These are phyloP conservation scores for Nemophila menziesii DNA, from an alignment of 257 asterid genomes.

Conservation along the genomic window DNA sequence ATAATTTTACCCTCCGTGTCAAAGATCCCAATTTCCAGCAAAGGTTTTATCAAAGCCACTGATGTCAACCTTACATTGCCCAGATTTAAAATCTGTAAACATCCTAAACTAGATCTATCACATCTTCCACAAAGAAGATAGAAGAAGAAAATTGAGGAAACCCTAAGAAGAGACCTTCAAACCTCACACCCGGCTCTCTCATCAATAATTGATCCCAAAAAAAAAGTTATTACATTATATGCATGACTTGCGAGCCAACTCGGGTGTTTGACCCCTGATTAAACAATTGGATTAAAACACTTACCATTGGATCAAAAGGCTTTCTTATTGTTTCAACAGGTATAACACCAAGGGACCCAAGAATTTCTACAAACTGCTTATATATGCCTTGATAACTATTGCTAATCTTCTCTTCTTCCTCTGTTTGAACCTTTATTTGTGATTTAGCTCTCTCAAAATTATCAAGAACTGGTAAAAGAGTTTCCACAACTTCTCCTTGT, in stretches of 20 bases:
- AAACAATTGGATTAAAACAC: slow-evolving; percentile 8
- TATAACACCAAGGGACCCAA: slow-evolving; percentile 55
- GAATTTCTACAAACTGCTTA: slow-evolving; percentile 70
- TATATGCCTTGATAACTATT: slow-evolving; percentile 68
- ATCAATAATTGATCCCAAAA: no score
- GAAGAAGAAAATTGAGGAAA: no score
- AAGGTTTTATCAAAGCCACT: no score
- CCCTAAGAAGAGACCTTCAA: no score
- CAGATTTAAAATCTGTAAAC: no score
- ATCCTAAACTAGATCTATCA: no score
- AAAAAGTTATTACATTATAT: no score
- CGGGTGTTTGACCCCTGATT: slow-evolving; percentile 50
- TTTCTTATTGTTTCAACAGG: slow-evolving; percentile 57
- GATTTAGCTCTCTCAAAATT: slow-evolving; percentile 76
- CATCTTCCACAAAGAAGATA: no score
- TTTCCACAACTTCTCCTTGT: slow-evolving; percentile 70
- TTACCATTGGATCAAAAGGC: slow-evolving; percentile 72
- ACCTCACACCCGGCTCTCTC: no score
- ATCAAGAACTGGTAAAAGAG: slow-evolving; percentile 63
- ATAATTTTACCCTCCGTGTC: no score
- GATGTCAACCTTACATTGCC: no score
- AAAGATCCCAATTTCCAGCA: no score
- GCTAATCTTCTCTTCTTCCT: slow-evolving; percentile 63
- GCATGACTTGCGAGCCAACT: slow-evolving; percentile 60
- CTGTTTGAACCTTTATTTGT: slow-evolving; percentile 63